Percentiles rank a stretch among this genome's conserved stretches.
phyloP scores from a whole-genome alignment of 2,329 filamentous ascomycete genomes.

The Raffaelea arxii region DNA sequence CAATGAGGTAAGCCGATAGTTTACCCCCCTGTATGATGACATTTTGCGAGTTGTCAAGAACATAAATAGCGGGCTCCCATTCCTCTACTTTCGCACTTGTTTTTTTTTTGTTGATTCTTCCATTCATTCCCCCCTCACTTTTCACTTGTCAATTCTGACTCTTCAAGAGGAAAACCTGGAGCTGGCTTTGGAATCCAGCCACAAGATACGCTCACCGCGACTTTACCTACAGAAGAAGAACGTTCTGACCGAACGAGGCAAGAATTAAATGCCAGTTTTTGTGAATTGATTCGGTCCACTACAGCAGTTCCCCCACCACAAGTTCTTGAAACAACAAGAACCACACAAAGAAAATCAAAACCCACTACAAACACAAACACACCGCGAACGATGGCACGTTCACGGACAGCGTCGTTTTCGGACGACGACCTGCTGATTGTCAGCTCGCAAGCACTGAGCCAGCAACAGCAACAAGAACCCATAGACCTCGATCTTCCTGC shows the following conservation, averaged over 20 bases:
- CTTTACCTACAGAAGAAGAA: not conserved
- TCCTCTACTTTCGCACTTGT: too few relatives aligned
- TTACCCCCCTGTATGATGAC: too few relatives aligned
- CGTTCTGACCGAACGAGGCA: not conserved
- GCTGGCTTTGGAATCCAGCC: conserved; percentile 18
- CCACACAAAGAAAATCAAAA: too few relatives aligned
- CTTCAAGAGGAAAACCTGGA: conserved; percentile 16
- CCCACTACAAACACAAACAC: too few relatives aligned
- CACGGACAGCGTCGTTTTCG: conserved; percentile 22
- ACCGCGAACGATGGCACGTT: conserved; percentile 16
- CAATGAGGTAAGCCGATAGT: too few relatives aligned
- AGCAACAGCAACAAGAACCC: too few relatives aligned
- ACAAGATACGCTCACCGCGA: conserved; percentile 15
- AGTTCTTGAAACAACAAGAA: not conserved
- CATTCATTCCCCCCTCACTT: too few relatives aligned
- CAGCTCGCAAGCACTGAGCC: conserved; percentile 22
- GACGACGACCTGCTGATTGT: conserved; percentile 27
- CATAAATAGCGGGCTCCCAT: too few relatives aligned
- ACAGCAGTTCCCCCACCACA: conserved; percentile 12
- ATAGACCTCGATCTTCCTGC: conserved; percentile 5
- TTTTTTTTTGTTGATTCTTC: too few relatives aligned
- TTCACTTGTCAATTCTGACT: too few relatives aligned
- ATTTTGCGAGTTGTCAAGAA: too few relatives aligned
- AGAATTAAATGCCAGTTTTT: conserved; percentile 15
- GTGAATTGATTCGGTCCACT: conserved; percentile 15